Conservation (phyloP, 208 protist species). For the Sergeia podlipaevii region DNA sequence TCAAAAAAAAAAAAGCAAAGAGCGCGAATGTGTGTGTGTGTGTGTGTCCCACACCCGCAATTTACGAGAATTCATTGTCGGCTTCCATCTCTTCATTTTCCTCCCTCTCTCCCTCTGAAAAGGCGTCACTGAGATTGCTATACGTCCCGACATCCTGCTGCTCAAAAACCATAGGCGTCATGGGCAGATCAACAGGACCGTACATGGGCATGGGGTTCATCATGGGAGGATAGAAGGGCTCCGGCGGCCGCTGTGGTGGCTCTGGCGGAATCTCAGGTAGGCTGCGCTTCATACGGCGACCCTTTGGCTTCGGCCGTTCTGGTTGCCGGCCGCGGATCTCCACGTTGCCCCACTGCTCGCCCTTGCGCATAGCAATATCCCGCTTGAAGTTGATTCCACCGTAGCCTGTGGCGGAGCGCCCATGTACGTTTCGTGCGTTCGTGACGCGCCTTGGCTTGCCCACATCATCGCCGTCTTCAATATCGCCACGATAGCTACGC, state of each 20-base stretch:
- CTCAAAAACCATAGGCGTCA: constrained; percentile 33
- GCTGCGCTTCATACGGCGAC: neutral
- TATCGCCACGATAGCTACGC: constrained; percentile 41
- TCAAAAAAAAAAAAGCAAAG: constrained; percentile 3
- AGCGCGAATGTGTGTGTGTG: neutral
- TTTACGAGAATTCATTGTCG: constrained; percentile 14
- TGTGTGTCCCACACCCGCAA: neutral
- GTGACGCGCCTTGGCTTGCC: constrained; percentile 56
- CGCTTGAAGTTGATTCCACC: constrained; percentile 68
- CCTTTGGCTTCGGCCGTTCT: no score
- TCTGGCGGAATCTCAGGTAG: neutral
- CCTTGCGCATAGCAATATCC: constrained; percentile 44
- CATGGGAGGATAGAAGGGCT: neutral
- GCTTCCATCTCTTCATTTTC: constrained; percentile 19
- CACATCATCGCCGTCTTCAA: constrained; percentile 50
- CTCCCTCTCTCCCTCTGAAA: constrained; percentile 10
- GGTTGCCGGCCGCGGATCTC: constrained; percentile 33
- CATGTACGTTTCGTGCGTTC: constrained; percentile 29
- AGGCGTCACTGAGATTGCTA: constrained; percentile 46
- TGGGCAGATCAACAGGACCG: constrained; percentile 17
- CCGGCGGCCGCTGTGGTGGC: constrained; percentile 3
- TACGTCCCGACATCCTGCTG: constrained; percentile 45
- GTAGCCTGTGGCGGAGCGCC: constrained; percentile 43
- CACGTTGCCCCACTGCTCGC: constrained; percentile 54
- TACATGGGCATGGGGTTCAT: neutral